Evolutionary conservation across 805 yeast species (phyloP).

Genomic region (Metschnikowia matae): DNA sequence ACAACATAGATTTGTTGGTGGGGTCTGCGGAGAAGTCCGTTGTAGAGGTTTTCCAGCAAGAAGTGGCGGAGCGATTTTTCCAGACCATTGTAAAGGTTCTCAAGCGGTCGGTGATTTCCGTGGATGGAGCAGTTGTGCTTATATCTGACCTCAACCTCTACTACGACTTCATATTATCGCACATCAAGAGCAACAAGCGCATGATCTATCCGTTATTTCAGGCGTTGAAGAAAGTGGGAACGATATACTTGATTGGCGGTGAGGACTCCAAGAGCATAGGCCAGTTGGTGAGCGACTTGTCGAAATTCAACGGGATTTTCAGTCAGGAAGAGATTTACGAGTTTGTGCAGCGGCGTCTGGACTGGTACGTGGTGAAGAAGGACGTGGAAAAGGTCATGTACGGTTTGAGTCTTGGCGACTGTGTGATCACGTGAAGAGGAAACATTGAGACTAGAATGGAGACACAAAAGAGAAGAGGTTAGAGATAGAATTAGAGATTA

Average conservation of each 20-base stretch:
- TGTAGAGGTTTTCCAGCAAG: constrained; percentile 90
- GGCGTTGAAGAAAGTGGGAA: constrained; percentile 81
- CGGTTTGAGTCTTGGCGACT: constrained; percentile 80
- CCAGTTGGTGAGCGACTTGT: constrained; percentile 72
- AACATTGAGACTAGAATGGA: background rate
- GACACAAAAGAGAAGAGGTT: background rate
- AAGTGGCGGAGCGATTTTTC: constrained; percentile 84
- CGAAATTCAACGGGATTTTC: constrained; percentile 83
- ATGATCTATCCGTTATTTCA: constrained; percentile 72
- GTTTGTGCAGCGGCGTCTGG: constrained; percentile 80
- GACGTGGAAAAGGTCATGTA: constrained; percentile 94
- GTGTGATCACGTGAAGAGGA: constrained; percentile 46
- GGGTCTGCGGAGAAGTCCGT: constrained; percentile 86
- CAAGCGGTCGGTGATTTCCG: constrained; percentile 66
- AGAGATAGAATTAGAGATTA: background rate
- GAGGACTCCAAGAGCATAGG: constrained; percentile 82
- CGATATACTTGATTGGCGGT: constrained; percentile 67
- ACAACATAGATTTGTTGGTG: constrained; percentile 67
- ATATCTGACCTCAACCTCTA: constrained; percentile 79
- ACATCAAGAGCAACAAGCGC: constrained; percentile 53
- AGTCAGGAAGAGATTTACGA: constrained; percentile 93
- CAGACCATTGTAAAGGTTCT: constrained; percentile 70
- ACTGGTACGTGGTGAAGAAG: constrained; percentile 72
- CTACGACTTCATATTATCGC: constrained; percentile 57
- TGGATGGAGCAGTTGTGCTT: constrained; percentile 75